Conservation (phyloP, 352 stramenopile species). For the Aphanomyces stellatus region DNA sequence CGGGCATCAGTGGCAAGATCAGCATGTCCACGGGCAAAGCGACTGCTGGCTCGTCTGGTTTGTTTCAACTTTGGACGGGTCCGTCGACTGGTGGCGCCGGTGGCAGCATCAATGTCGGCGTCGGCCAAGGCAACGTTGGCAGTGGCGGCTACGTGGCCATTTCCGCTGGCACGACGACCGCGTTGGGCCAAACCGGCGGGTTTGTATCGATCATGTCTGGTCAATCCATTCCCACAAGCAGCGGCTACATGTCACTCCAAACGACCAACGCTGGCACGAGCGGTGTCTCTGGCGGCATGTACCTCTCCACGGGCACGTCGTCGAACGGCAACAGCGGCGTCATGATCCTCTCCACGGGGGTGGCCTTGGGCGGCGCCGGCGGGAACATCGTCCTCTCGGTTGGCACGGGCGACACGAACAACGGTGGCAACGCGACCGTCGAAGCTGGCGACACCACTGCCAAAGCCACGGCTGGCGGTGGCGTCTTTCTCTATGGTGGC, state of each 20-base stretch:
- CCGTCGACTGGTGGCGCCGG: slow-evolving; percentile 26
- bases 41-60: slow-evolving; percentile 44
- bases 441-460: slow-evolving; percentile 53
- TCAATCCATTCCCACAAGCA: slow-evolving; percentile 50
- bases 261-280: slow-evolving; percentile 62
- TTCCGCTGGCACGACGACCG: slow-evolving; percentile 48
- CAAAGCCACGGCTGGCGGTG: slow-evolving; percentile 34
- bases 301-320: slow-evolving; percentile 47
- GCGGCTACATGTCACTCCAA: slow-evolving; percentile 61
- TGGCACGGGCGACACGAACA: slow-evolving; percentile 38
- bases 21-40: slow-evolving; percentile 45
- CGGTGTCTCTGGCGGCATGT: slow-evolving; percentile 73
- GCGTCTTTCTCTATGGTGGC: slow-evolving; percentile 35
- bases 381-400: slow-evolving; percentile 58
- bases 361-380: slow-evolving; percentile 40
- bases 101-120: not conserved
- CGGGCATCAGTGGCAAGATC: slow-evolving; percentile 66
- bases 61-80: slow-evolving; percentile 45
- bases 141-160: slow-evolving; percentile 36
- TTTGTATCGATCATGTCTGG: slow-evolving; percentile 72
- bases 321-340: slow-evolving; percentile 51
- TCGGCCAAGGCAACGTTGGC: slow-evolving; percentile 22
- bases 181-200: slow-evolving; percentile 44
- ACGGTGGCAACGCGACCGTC: slow-evolving; percentile 55
- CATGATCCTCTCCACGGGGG: slow-evolving; percentile 62